Evolutionary conservation across 768 basidiomycete genomes (phyloP).

Genomic region (Lactarius quietus): DNA sequence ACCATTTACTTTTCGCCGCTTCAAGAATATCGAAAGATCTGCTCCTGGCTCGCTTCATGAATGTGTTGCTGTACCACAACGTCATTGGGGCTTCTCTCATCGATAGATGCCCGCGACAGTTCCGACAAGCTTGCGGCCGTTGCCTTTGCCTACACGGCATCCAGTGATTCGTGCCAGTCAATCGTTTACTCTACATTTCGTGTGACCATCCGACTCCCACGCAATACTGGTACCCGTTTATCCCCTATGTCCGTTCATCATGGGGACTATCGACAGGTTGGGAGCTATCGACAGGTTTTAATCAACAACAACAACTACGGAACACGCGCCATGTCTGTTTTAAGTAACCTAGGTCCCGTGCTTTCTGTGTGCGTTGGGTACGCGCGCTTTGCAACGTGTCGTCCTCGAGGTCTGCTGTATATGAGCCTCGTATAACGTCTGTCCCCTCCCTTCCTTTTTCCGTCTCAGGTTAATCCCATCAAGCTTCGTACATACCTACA

Average conservation of each 20-base stretch:
- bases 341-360: background rate
- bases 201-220: background rate
- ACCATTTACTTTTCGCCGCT: background rate
- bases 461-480: slow-evolving; percentile 10
- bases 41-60: background rate
- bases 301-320: background rate
- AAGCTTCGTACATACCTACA: slow-evolving; percentile 10
- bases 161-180: slow-evolving; percentile 8
- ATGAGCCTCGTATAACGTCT: slow-evolving; percentile 2
- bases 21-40: background rate
- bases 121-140: slow-evolving; percentile 1
- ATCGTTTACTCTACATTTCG: background rate
- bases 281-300: background rate
- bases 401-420: slow-evolving; percentile 20
- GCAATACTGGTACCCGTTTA: slow-evolving; percentile 3
- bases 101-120: background rate
- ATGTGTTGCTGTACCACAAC: background rate
- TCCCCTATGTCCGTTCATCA: background rate
- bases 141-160: slow-evolving; percentile 1
- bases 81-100: slow-evolving; percentile 7
- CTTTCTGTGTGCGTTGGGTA: slow-evolving; percentile 5
- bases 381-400: slow-evolving; percentile 18
- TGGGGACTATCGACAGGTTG: background rate
- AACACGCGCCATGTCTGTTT: background rate
- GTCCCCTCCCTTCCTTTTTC: slow-evolving; percentile 4